Evolutionary conservation across 2,329 filamentous ascomycete species (phyloP), one percentile per base, ranked within the genome.

Genomic region (Helicocarpus griseus): DNA sequence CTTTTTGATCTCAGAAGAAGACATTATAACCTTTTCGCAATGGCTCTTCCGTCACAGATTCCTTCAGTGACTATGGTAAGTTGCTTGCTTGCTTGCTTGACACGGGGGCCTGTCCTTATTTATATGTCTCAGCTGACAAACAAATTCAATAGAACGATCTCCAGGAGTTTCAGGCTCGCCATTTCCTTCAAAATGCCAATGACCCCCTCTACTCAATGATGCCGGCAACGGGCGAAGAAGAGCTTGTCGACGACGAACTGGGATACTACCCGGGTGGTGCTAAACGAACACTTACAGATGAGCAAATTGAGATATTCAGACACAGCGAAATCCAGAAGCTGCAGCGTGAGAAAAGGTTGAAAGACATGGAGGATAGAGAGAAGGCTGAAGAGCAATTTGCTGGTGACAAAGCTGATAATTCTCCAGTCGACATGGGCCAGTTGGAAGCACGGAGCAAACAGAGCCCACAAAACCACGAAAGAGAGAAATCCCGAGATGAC

Each of bases 241-340:
- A 59, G 17, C 58, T 68, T 35, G 66, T 69, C 5, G 62, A 69
- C 17, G 85, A 87, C 62, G 81, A 72, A 1, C 73, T 96, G 14
- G 91, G 89, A 17, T 91, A 88, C 67, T 97, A 97, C 59, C 69
- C 79, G 1, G 90, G 97, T 63, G 90, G 91, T 2, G 81, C 83
- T 55, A 93, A 93, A 65, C 85, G 91, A 38, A 95, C 89, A 17
- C 75, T 97, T 60, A 96, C 90, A 8, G 87, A 96, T 62, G 87
- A 89, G 60, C 87, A 96, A 72, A 88, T 96, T 59, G 81, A 81
- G 49, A 91, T 95, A 55, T 96, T 96, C 65, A 79, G 90, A 55
- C 88, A 94, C 64, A 91, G 87, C 2, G 91, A 97, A 67, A 78
- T 95, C 21, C 83, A 93, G 62, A 70, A 80, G 11, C 72, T 95